Evolutionary conservation across 371 early-diverging fungal genomes (phyloP).

Genomic region (Capillidium heterosporum): DNA sequence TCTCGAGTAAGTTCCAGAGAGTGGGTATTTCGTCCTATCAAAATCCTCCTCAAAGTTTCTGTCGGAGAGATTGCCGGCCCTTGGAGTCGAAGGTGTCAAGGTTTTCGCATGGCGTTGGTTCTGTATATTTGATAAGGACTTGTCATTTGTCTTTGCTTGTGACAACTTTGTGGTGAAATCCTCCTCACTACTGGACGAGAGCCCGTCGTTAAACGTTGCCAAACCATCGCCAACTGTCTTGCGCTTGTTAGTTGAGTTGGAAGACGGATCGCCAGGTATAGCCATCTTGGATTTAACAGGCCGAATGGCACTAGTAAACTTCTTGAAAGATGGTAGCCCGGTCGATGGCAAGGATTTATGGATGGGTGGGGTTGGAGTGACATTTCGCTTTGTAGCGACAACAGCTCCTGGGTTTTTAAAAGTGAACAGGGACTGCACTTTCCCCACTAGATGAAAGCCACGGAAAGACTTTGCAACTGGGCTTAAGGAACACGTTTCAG

Average conservation of each 20-base stretch:
- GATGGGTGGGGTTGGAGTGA: neutral
- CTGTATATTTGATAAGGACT: neutral
- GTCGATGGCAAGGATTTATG: neutral
- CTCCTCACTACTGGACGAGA: neutral
- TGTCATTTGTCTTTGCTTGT: neutral
- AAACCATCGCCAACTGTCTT: neutral
- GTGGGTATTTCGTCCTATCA: too few relatives aligned
- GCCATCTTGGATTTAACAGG: too few relatives aligned
- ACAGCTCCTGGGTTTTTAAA: neutral
- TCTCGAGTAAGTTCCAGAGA: neutral
- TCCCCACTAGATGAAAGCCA: neutral
- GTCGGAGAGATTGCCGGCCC: neutral
- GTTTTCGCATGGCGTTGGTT: neutral
- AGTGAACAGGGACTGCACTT: neutral
- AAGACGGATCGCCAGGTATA: too few relatives aligned
- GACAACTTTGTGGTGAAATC: neutral
- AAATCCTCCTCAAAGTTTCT: neutral
- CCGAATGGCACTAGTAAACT: neutral
- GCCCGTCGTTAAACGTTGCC: neutral
- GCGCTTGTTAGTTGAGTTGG: neutral
- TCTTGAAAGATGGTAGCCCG: conserved; percentile 2
- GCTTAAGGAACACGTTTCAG: neutral
- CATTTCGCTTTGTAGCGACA: neutral
- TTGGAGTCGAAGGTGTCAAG: neutral
- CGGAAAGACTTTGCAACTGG: neutral